A percentile compares a stretch with the other conserved stretches of the same genome.
phyloP scores from a whole-genome alignment of 176 grass and related monocot species.

The Olyra latifolia region DNA sequence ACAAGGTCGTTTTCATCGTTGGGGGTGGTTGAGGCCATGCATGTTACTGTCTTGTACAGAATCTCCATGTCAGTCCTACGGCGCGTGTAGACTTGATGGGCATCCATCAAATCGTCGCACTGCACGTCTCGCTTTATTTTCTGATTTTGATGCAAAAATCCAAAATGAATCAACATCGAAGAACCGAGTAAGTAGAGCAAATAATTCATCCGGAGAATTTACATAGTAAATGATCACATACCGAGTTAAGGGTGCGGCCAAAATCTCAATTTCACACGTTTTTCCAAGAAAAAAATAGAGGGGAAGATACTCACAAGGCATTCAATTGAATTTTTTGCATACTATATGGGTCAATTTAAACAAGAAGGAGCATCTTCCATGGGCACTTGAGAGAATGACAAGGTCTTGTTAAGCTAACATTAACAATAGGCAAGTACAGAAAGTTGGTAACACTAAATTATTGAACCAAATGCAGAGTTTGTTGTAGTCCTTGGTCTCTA shows the following conservation, averaged over 20 bases:
- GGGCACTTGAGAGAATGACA: background rate
- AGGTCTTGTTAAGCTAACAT: background rate
- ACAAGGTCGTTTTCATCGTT: conserved; percentile 31
- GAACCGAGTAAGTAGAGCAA: background rate
- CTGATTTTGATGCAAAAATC: background rate
- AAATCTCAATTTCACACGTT: background rate
- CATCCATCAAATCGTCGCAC: background rate
- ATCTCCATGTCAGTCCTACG: conserved; percentile 46
- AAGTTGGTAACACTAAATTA: conserved; percentile 2
- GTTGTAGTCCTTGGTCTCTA: background rate
- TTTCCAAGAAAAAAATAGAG: background rate
- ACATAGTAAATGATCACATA: background rate
- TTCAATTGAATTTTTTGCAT: background rate
- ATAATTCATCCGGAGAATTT: background rate
- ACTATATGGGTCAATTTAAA: background rate
- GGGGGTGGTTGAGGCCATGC: background rate
- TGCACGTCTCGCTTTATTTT: background rate
- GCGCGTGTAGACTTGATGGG: conserved; percentile 38
- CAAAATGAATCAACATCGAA: background rate
- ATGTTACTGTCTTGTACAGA: background rate
- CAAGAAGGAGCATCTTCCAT: background rate
- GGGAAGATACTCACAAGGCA: too few relatives aligned
- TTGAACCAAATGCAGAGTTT: background rate
- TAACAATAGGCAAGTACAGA: background rate
- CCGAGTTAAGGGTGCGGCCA: background rate